Evolutionary conservation across 225 moss, liverwort and hornwort species (phyloP), one percentile per base, ranked within the genome.

Genomic region (Asterella californica): DNA sequence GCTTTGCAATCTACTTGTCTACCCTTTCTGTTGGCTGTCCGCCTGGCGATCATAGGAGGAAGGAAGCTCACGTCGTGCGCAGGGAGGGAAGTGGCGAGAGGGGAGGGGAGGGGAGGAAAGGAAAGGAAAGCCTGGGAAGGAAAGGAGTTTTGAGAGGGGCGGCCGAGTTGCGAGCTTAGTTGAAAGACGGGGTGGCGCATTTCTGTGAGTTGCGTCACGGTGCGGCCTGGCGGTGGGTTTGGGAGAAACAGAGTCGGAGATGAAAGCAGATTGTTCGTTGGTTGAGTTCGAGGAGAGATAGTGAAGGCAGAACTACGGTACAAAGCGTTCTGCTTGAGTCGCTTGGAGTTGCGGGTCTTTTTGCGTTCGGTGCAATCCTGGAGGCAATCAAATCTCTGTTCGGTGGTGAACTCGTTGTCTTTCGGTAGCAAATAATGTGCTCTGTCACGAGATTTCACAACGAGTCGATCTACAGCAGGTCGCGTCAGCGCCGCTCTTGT

Each of bases 1-100:
- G 29, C 74, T 54, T 74, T 74, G 53, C 74, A 74, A 74, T 74
- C 74, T 33, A 49, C 54, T 54, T 74, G 52, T 54, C 53, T 74
- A 54, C 52, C 53, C 52, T 49, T 74, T 74, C 74, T 38, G 46
- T 74, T 74, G 52, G 25, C 72, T 72, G 25, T 72, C 48, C 42
- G 72, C 48, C 72, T 47, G 72, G 74, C 74, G 33, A 53, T 74
- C 47, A 52, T 32, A 34, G 68, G 68, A 74, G 47, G 17, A 54
- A 48, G 70, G 70, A 70, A 46, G 70, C 42, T 70, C 70, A 46
- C 70, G 45, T 70, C 38, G 24, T 36, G 15, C 70, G 42, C 34
- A 34, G 67, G 50, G 48, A 72, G 48, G 72, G 47, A 48, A 22
- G 9, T n/a, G 45, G 30, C 29, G 30, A 30, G 10, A 42, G 42